phyloP scores from a whole-genome alignment of 345 rosid genomes.

The Trapa bicornis region DNA sequence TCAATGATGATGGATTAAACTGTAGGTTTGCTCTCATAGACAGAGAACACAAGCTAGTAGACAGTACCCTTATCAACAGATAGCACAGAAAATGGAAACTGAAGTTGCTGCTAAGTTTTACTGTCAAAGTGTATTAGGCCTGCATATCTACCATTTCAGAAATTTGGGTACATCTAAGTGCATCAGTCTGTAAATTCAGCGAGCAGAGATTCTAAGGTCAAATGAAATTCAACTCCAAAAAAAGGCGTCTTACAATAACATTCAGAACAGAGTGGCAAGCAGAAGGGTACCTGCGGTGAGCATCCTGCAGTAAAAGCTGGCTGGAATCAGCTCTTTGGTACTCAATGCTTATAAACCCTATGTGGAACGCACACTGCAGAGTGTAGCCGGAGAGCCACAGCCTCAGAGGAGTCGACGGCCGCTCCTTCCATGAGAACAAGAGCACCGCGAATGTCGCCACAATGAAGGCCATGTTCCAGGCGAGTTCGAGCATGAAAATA shows the following conservation, averaged over 20 bases:
- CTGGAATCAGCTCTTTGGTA: conserved; percentile 12
- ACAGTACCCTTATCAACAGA: no score
- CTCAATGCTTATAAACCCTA: conserved; percentile 22
- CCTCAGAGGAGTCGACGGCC: conserved; percentile 29
- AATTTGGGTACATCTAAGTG: no score
- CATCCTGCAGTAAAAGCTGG: conserved; percentile 4
- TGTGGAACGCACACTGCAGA: conserved; percentile 27
- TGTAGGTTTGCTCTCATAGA: no score
- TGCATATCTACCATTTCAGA: background rate
- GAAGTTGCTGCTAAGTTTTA: no score
- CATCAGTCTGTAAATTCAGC: background rate
- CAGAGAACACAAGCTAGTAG: no score
- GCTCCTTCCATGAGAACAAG: conserved; percentile 19
- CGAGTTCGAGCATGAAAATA: conserved; percentile 42
- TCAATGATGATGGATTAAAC: no score
- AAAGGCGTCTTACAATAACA: background rate
- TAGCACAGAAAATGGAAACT: no score
- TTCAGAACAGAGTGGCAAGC: background rate
- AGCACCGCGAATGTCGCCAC: conserved; percentile 31
- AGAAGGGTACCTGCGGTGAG: conserved; percentile 5
- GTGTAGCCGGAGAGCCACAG: conserved; percentile 35
- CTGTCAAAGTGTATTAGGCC: no score
- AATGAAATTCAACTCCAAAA: background rate
- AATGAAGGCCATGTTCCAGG: conserved; percentile 52
- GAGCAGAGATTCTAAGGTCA: background rate